Evolutionary conservation across 257 asterid species (phyloP), one percentile per base, ranked within the genome.

Genomic region (Rhazya stricta): DNA sequence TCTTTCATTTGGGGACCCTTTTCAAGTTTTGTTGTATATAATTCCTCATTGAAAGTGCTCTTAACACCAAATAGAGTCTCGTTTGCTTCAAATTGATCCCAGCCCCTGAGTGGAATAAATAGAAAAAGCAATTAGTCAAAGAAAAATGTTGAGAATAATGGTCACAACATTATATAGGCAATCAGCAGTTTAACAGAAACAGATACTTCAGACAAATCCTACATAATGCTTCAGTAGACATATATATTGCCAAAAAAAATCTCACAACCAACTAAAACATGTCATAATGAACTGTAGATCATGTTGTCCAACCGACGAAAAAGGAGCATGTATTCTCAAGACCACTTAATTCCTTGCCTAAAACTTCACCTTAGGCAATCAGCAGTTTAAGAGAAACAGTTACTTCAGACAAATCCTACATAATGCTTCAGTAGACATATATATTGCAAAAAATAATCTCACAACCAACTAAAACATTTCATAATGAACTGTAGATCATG

Each of bases 21-120:
- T 73, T 88, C 97, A 77, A 95, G 97, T 84, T 90, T 92, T 77
- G 99, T 95, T 25, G 98, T 95, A 85, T 95, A 95, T 69, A 92
- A 85, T n/a, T 95, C 99, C 89, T 95, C 98, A 13, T 89, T 79
- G 79, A 95, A 95, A 69, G 99, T 92, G 84, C 98, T 95, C 79
- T 85, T 95, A 48, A 95, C 96, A 74, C 99, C 99, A 84, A 95
- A 95, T 67, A 95, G 85, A 19, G 91, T 77, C 81, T 88, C 91
- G 79, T 95, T 95, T 80, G 84, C 96, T 81, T 88, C 88, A 82
- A 95, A 95, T 80, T 95, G 99, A 85, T 95, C 91, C 99, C 99
- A 95, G 73, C 98, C 91, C 88, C 99, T 95, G 84, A 15, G 11
- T 34, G 48, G 36, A 67, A 68, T 67, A 69, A 37, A 27, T 18